These are phyloP conservation scores for Zygotorulaspora sp. DNA, from an alignment of 805 yeast species.

Conservation along the genomic window DNA sequence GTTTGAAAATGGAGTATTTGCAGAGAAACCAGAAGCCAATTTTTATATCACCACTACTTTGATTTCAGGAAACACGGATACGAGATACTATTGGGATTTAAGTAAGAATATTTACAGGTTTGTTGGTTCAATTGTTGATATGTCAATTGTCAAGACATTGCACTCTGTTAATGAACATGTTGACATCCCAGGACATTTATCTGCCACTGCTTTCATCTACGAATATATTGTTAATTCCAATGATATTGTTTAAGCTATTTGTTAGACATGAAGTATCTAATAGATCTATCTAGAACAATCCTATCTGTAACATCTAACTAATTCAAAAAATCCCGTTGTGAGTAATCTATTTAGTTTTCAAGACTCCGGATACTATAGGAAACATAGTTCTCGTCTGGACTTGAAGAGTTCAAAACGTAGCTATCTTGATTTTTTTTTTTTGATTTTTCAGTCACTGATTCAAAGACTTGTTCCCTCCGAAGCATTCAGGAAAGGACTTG, in stretches of 20 bases:
- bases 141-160: constrained; percentile 30
- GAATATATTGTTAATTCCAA: constrained; percentile 40
- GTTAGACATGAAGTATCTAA: too few species aligned
- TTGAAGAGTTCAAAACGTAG: too few species aligned
- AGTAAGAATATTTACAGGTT: constrained; percentile 53
- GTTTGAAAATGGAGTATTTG: constrained; percentile 46
- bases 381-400: too few species aligned
- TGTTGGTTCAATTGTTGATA: constrained; percentile 22
- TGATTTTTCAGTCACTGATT: too few species aligned
- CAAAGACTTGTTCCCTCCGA: too few species aligned
- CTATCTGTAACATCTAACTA: too few species aligned
- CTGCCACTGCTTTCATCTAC: constrained; percentile 52
- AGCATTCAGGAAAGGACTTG: too few species aligned
- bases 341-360: too few species aligned
- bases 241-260: constrained; percentile 20
- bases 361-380: too few species aligned
- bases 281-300: too few species aligned
- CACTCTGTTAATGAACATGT: constrained; percentile 66
- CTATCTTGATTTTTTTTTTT: too few species aligned
- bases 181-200: constrained; percentile 53
- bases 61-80: constrained; percentile 60
- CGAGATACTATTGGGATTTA: constrained; percentile 54
- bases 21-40: constrained; percentile 19
- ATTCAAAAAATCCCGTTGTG: too few species aligned
- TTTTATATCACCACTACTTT: constrained; percentile 44